Evolutionary conservation across 768 basidiomycete genomes (phyloP), one percentile per base, ranked within the genome.

Genomic region (Gymnopilus junonius): DNA sequence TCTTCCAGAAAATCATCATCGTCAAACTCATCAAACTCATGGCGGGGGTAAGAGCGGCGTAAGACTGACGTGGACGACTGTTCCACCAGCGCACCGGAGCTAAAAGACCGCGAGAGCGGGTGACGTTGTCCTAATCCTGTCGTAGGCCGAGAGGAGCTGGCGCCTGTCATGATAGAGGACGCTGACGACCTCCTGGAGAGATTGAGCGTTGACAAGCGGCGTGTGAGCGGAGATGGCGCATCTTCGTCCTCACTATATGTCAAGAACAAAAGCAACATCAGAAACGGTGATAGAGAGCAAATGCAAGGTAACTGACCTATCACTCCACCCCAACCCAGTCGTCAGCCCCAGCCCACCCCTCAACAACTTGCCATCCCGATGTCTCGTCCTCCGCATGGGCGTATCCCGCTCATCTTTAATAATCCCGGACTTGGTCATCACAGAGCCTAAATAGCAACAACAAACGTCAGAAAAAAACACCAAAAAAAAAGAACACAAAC

Each of bases 251-350:
- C 89, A 59, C 88, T 89, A 71, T 57, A 51, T 50, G 35, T 31
- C 27, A 31, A 50, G 8, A 29, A 17, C 48, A 50, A n/a, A 11
- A n/a, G 40, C 7, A 15, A 42, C 20, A 29, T 31, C 25, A 17
- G 58, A 54, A 7, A 17, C 20, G 40, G n/a, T 12, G 4, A 29
- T 14, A 39, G 14, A 15, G 45, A 65, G 43, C n/a, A 63, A 58
- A 32, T 63, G 60, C 43, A 59, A 54, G 12, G 46, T n/a, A 20
- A 74, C 81, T 14, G 35, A 88, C 86, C 87, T 89, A 67, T 91
- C 89, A 67, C 88, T 89, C 89, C 89, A 91, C 0, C 89, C 89
- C 14, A 91, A 74, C 6, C 89, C 89, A 8, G 89, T 91, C 4
- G 89, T 91, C 58, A 91, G 70, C 2, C 89, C 89, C 56, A 90